These are phyloP conservation scores for Plenodomus biglobosus DNA, from an alignment of 2,329 filamentous ascomycete genomes.

Conservation along the genomic window DNA sequence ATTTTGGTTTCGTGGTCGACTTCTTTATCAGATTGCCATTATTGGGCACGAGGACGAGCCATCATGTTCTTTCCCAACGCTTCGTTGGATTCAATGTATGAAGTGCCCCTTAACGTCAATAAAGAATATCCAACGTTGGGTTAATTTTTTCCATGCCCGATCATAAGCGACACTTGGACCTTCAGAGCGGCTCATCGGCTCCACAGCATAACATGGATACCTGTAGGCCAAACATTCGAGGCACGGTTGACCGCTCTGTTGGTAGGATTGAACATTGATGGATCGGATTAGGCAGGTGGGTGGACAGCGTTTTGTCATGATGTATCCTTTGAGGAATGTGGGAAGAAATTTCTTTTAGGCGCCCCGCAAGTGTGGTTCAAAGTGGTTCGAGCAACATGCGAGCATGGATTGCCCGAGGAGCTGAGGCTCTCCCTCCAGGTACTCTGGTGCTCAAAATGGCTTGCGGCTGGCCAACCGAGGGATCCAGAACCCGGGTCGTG, in stretches of 20 bases:
- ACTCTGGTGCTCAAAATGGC: neutral
- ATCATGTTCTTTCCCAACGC: no score
- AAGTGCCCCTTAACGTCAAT: no score
- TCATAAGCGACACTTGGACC: neutral
- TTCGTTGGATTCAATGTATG: no score
- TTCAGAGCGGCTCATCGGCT: neutral
- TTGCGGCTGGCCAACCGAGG: neutral
- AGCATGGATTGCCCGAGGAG: neutral
- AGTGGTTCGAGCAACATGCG: neutral
- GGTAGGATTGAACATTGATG: neutral
- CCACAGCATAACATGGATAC: neutral
- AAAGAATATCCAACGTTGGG: no score
- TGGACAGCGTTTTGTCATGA: neutral
- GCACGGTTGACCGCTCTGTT: neutral
- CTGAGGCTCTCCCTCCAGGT: neutral
- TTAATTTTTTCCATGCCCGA: no score
- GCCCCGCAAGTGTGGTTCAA: neutral
- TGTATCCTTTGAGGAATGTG: neutral
- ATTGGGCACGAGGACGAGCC: no score
- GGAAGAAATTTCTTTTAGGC: neutral
- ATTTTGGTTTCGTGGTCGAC: no score
- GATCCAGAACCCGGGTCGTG: neutral
- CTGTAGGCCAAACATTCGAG: neutral
- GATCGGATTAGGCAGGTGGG: neutral
- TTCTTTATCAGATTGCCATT: no score